Evolutionary conservation across 768 basidiomycete species (phyloP), one percentile per base, ranked within the genome.

Genomic region (Suillus brevipes): DNA sequence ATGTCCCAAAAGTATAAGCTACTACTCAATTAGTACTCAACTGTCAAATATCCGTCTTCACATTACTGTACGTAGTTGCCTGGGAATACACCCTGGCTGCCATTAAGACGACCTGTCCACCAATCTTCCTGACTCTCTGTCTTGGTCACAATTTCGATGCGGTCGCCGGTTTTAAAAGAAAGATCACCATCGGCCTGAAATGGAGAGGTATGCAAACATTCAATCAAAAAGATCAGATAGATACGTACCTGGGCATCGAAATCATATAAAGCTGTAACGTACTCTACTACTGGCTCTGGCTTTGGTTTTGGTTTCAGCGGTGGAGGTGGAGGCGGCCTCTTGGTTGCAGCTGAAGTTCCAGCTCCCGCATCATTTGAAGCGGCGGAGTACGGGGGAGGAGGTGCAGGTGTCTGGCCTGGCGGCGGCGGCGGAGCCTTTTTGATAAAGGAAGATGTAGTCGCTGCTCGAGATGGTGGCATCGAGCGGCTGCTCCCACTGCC

Each of bases 31-130:
- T 20, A 52, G n/a, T 36, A 60, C 28, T 63, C 40, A 40, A 37
- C 34, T 38, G 37, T 18, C 59, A 42, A 25, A 49, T 36, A 20
- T 42, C 42, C 56, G 28, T 60, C 50, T 67, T 63, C 28, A 34
- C 25, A 47, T 66, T 58, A 72, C 61, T 78, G 76, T 25, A 76
- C 75, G 40, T 76, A 79, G 77, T 74, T 79, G 85, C 92, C 93
- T 63, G 96, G 97, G 79, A 98, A 98, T 18, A 95, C 91, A 9
- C 96, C 96, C 74, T 93, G 87, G 66, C 76, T 74, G 8, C 95
- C 95, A 68, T 93, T 88, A 69, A 97, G 61, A 71, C 86, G 84
- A 8, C 97, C 96, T 34, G 95, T 97, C 97, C 97, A 99, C 96
- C 96, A 98, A 73, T 99, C 96, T 74, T 99, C 94, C 34, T 89